These are phyloP conservation scores for Symmetrospora coprosmae DNA, from an alignment of 768 basidiomycete genomes.

Conservation along the genomic window DNA sequence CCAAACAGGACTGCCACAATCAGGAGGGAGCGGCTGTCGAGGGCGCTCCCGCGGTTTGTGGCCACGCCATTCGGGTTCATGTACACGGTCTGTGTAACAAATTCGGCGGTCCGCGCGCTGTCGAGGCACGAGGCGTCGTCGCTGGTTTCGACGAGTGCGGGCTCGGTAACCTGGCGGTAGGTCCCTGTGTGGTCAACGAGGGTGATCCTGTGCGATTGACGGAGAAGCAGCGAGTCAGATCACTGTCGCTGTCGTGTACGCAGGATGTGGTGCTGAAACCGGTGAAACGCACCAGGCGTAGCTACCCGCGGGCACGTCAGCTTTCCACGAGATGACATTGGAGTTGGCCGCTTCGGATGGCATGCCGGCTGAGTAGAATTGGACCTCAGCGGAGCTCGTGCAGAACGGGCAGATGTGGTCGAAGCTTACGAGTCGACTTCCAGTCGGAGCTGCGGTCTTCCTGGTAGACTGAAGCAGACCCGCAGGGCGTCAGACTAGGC, in stretches of 20 bases:
- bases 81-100: conserved; percentile 12
- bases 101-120: neutral
- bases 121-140: neutral
- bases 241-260: neutral
- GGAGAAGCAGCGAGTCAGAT: no score
- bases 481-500: neutral
- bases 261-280: neutral
- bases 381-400: neutral
- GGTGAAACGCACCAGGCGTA: conserved; percentile 6
- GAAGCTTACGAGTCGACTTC: neutral
- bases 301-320: conserved; percentile 12
- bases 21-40: conserved; percentile 3
- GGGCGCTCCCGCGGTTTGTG: neutral
- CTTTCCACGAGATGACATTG: neutral
- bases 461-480: conserved; percentile 10
- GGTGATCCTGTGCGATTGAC: conserved; percentile 6
- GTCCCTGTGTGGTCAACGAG: conserved; percentile 8
- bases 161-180: neutral
- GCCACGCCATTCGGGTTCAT: conserved; percentile 1
- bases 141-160: neutral
- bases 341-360: conserved; percentile 6
- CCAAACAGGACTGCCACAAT: conserved; percentile 5
- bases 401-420: no score
- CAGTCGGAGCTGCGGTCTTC: neutral
- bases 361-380: neutral